Evolutionary conservation across 495 filamentous ascomycete species (phyloP).

Genomic region (Antarctomyces pellizariae): DNA sequence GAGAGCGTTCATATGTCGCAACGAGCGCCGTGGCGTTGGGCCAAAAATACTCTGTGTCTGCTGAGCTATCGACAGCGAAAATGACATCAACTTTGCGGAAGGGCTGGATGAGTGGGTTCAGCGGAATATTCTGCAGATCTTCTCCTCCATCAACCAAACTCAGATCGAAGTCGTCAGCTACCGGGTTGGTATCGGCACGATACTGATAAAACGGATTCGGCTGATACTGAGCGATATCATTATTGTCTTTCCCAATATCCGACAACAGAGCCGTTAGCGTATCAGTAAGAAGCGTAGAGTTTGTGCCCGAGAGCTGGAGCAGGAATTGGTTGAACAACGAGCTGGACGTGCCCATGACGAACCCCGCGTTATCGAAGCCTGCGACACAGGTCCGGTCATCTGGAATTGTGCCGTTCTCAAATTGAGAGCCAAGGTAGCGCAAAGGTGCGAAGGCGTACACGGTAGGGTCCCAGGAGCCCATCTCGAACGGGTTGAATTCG

Average conservation of each 20-base stretch:
- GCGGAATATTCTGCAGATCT: constrained; percentile 71
- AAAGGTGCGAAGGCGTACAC: constrained; percentile 56
- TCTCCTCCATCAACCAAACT: constrained; percentile 74
- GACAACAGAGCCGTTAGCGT: constrained; percentile 31
- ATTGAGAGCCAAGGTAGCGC: constrained; percentile 58
- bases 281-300: constrained; percentile 22
- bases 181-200: constrained; percentile 36
- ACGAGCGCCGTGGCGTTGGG: constrained; percentile 72
- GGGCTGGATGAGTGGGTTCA: constrained; percentile 70
- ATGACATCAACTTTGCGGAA: constrained; percentile 63
- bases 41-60: constrained; percentile 54
- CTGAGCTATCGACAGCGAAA: constrained; percentile 73
- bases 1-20: constrained; percentile 58
- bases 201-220: constrained; percentile 73
- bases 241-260: constrained; percentile 25
- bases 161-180: constrained; percentile 28
- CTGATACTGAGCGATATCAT: constrained; percentile 63
- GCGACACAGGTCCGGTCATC: constrained; percentile 29
- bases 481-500: constrained; percentile 76
- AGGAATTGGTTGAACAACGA: constrained; percentile 69
- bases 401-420: constrained; percentile 35
- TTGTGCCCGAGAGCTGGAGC: constrained; percentile 28
- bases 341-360: constrained; percentile 75
- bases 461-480: constrained; percentile 67
- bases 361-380: constrained; percentile 74